Percentiles rank a stretch among this genome's conserved stretches.
These are phyloP conservation scores for Dictyostelium capitatum DNA, from an alignment of 78 protist genomes.

Conservation along the genomic window DNA sequence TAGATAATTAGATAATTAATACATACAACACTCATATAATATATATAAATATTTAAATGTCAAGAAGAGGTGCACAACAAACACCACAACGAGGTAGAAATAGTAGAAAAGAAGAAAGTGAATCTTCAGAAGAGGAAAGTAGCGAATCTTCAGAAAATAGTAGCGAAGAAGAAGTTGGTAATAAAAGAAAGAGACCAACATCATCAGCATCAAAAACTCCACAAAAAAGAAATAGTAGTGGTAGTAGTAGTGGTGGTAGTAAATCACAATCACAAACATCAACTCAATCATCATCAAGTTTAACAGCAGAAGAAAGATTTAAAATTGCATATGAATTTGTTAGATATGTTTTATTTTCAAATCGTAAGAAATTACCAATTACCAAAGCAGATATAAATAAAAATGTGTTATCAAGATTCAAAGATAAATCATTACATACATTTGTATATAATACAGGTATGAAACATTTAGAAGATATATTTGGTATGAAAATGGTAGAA, in stretches of 20 bases:
- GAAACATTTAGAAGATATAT: slow-evolving; percentile 1
- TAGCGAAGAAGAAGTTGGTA: background rate
- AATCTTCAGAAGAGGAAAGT: background rate
- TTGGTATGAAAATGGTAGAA: slow-evolving; percentile 40
- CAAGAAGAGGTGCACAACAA: slow-evolving; percentile 26
- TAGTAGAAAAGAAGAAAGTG: slow-evolving; percentile 15
- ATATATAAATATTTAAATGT: background rate
- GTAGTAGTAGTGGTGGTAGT: too few relatives aligned
- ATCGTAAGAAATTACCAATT: slow-evolving; percentile 52
- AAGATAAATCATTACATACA: slow-evolving; percentile 10
- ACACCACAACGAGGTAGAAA: background rate
- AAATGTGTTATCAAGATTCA: slow-evolving; percentile 15
- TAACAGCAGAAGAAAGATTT: slow-evolving; percentile 9
- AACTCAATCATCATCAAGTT: background rate
- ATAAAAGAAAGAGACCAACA: slow-evolving; percentile 13
- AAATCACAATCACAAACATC: background rate
- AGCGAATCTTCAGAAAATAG: background rate
- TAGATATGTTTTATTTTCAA: slow-evolving; percentile 45
- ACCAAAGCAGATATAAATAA: slow-evolving; percentile 21
- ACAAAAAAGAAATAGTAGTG: slow-evolving; percentile 5
- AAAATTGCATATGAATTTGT: slow-evolving; percentile 52
- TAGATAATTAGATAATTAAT: too few relatives aligned
- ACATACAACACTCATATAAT: too few relatives aligned
- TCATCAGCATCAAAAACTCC: background rate
- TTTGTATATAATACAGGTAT: slow-evolving; percentile 14